Percentiles rank a stretch among this genome's conserved stretches.
These are phyloP conservation scores for Neonothopanus nambi DNA, from an alignment of 1,284 basidiomycete genomes.

Conservation along the genomic window DNA sequence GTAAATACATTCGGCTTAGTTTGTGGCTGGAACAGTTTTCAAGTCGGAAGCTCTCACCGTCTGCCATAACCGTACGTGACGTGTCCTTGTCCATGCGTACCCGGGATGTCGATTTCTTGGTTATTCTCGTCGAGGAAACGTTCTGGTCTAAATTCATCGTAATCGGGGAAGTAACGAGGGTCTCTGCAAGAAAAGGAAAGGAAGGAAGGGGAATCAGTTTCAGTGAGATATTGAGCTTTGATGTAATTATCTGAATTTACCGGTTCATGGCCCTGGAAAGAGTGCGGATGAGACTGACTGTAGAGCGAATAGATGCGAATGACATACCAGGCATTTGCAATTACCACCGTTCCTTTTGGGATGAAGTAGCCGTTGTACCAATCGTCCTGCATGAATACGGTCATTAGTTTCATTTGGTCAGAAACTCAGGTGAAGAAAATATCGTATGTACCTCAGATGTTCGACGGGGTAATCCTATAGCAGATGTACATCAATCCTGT, in stretches of 20 bases:
- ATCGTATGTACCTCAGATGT: background rate
- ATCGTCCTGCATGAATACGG: background rate
- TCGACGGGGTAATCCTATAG: no score
- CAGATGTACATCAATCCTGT: no score
- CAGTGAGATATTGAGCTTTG: no score
- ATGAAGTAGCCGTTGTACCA: background rate
- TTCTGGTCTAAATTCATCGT: background rate
- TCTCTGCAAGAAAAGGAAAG: no score
- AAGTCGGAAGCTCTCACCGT: background rate
- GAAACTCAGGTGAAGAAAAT: no score
- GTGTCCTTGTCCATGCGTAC: background rate
- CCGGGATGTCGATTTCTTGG: background rate
- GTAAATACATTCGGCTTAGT: no score
- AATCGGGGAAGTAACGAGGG: background rate
- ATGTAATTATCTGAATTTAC: background rate
- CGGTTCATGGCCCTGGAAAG: background rate
- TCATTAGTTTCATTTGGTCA: background rate
- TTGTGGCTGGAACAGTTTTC: background rate
- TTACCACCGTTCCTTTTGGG: background rate
- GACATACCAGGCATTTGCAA: slow-evolving; percentile 9
- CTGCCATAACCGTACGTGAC: background rate
- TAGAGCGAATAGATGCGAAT: no score
- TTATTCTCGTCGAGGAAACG: background rate
- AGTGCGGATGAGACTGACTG: background rate
- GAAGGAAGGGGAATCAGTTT: no score